Percentiles rank a stretch among this genome's conserved stretches.
Conservation (phyloP, 805 yeast genomes). For the Candida pseudoglaebosa region DNA sequence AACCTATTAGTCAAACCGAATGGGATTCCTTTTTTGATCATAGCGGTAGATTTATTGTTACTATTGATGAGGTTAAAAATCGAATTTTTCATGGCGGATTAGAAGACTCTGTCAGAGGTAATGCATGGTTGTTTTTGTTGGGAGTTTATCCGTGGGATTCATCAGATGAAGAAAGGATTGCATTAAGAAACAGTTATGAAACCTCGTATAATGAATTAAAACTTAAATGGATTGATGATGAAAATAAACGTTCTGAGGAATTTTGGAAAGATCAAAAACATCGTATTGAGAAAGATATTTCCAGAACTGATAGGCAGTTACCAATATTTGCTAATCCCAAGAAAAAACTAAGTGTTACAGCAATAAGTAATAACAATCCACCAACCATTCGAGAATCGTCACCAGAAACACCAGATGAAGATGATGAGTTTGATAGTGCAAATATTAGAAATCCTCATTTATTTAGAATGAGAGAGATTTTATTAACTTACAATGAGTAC, state of each 20-base stretch:
- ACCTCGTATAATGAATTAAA: conserved; percentile 63
- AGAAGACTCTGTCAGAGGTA: conserved; percentile 50
- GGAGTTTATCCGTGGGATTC: conserved; percentile 90
- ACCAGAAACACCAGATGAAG: conserved; percentile 31
- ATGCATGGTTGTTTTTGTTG: conserved; percentile 83
- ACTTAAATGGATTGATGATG: conserved; percentile 61
- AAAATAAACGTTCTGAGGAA: conserved; percentile 46
- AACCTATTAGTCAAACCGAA: conserved; percentile 64
- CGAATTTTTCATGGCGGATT: conserved; percentile 90
- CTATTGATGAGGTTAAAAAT: conserved; percentile 74
- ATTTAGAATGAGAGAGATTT: conserved; percentile 65
- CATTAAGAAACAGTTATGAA: conserved; percentile 51
- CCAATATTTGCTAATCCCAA: conserved; percentile 53
- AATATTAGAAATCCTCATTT: conserved; percentile 75
- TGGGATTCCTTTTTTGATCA: conserved; percentile 85
- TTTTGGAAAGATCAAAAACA: conserved; percentile 88
- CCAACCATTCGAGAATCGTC: conserved; percentile 21
- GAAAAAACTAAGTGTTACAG: conserved; percentile 17
- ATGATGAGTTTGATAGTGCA: conserved; percentile 54
- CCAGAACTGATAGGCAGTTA: conserved; percentile 81
- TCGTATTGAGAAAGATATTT: conserved; percentile 90
- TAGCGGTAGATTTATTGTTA: conserved; percentile 67
- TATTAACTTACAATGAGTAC: conserved; percentile 81
- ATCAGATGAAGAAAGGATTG: conserved; percentile 61
- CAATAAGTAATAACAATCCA: conserved; percentile 11